Conservation (phyloP, 2,329 filamentous ascomycete species). For the Talaromyces rugulosus region DNA sequence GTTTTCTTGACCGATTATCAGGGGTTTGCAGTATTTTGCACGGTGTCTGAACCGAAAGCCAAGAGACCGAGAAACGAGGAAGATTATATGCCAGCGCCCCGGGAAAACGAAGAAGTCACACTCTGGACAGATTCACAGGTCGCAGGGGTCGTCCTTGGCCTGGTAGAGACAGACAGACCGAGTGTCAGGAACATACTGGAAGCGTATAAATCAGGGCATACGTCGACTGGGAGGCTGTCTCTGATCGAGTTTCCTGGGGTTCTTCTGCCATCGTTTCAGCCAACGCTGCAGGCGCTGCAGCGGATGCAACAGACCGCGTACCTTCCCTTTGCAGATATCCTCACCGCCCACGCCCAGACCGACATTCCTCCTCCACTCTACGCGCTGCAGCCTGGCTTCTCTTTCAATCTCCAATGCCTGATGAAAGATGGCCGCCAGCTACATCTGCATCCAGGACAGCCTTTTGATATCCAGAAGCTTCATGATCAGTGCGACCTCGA, state of each 20-base stretch:
- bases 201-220: slow-evolving; percentile 10
- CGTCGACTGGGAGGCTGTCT: slow-evolving; percentile 21
- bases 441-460: slow-evolving; percentile 23
- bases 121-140: background rate
- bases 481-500: slow-evolving; percentile 48
- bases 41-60: slow-evolving; percentile 15
- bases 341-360: slow-evolving; percentile 23
- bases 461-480: slow-evolving; percentile 28
- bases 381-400: slow-evolving; percentile 45
- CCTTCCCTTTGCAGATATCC: slow-evolving; percentile 49
- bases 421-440: slow-evolving; percentile 20
- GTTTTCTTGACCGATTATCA: slow-evolving; percentile 22
- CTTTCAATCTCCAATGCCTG: slow-evolving; percentile 35
- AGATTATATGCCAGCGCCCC: no score
- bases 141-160: background rate
- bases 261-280: slow-evolving; percentile 55
- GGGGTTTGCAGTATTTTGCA: slow-evolving; percentile 24
- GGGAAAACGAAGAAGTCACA: background rate
- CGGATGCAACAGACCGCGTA: slow-evolving; percentile 41
- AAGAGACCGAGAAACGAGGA: background rate
- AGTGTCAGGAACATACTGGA: background rate
- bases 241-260: slow-evolving; percentile 62
- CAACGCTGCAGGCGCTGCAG: slow-evolving; percentile 55
- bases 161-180: background rate
- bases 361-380: slow-evolving; percentile 50